Evolutionary conservation across 164 flowering plant species (phyloP), one percentile per base, ranked within the genome.

Genomic region (Nymphaea thermarum): DNA sequence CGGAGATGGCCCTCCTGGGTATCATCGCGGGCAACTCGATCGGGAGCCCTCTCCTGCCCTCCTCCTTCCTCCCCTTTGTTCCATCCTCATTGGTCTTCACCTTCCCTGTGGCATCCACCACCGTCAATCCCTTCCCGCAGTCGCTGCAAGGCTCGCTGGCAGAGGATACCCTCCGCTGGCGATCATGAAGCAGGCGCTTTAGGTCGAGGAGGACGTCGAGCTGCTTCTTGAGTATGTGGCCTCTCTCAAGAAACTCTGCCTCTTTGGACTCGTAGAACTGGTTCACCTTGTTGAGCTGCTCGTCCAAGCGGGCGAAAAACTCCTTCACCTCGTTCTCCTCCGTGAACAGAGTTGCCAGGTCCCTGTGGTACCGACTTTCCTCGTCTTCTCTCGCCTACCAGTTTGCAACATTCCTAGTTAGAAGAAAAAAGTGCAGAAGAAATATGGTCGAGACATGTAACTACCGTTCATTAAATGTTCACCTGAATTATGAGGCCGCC

Each of bases 21-120:
- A 82, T 82, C 2, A 87, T 82, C 4, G 81, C 82, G 6, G 96
- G 96, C 61, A 89, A 82, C 42, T 91, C 95, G 41, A 91, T 83
- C 74, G 85, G 83, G 88, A 85, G 67, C 3, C 79, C 77, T 36
- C 67, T 76, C 73, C 78, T 90, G 95, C 75, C 84, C 63, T 42
- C 77, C 74, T 4, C 79, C 77, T 14, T 81, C 80, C 0, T 91
- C 88, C 3, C 83, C 66, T 8, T 87, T 94, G 36, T 79, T 85
- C 71, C 73, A 83, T 70, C 76, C 88, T 59, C 70, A 43, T 61
- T 76, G 80, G 73, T 76, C 71, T 51, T 51, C 12, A 15, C 8
- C 15, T 15, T 51, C 12, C 12, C 57, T 3, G 57, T 15, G 57
- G 57, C 14, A 10, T 15, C 57, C 14, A 51, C 15, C 57, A 51